A percentile compares a stretch with the other conserved stretches of the same genome.
phyloP scores from a whole-genome alignment of 345 rosid genomes.

The Gossypioides kirkii region DNA sequence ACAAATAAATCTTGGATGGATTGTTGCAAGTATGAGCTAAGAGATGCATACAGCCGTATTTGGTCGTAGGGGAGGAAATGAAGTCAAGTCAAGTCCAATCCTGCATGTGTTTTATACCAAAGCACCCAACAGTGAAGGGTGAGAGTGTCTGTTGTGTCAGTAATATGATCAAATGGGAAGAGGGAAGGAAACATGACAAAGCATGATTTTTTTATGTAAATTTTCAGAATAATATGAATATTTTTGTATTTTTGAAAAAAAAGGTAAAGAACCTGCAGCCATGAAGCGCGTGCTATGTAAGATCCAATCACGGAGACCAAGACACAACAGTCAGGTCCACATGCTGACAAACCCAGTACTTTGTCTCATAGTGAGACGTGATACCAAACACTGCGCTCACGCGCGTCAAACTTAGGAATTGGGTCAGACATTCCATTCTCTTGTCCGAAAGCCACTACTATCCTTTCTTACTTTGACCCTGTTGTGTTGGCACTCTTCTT shows the following conservation, averaged over 20 bases:
- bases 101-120: neutral
- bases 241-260: neutral
- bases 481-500: neutral
- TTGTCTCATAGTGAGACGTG: conserved; percentile 39
- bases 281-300: conserved; percentile 26
- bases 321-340: conserved; percentile 26
- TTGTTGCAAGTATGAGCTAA: neutral
- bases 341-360: conserved; percentile 42
- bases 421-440: conserved; percentile 27
- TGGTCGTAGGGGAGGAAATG: neutral
- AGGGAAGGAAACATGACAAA: neutral
- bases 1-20: too few species aligned
- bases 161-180: neutral
- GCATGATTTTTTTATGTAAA: neutral
- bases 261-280: neutral
- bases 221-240: too few species aligned
- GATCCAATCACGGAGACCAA: conserved; percentile 17
- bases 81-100: neutral
- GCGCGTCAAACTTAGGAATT: conserved; percentile 21
- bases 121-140: neutral
- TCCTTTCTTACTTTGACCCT: conserved; percentile 13
- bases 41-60: neutral
- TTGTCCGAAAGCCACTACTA: conserved; percentile 1
- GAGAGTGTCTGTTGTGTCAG: conserved; percentile 6
- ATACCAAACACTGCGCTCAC: conserved; percentile 23